Percentiles rank a stretch among this genome's conserved stretches.
These are phyloP conservation scores for Candolleomyces aberdarensis DNA, from an alignment of 768 basidiomycete genomes.

Conservation along the genomic window DNA sequence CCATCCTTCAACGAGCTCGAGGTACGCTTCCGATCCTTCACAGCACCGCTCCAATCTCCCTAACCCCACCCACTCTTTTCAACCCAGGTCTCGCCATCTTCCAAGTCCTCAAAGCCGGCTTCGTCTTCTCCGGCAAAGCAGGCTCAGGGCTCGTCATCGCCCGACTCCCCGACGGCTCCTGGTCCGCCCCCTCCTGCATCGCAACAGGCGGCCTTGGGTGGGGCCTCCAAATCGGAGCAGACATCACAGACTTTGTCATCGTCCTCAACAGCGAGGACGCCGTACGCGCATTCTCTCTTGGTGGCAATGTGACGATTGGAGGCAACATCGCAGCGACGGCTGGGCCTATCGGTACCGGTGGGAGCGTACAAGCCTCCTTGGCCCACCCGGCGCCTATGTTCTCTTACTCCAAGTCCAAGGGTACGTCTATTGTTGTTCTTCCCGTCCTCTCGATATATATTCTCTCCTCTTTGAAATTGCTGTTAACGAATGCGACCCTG, in stretches of 20 bases:
- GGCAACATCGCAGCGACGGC: constrained; percentile 84
- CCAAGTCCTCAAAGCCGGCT: constrained; percentile 90
- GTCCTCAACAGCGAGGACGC: constrained; percentile 97
- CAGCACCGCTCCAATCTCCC: constrained; percentile 1
- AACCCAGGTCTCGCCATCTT: constrained; percentile 84
- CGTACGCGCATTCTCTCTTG: constrained; percentile 90
- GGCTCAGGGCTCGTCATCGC: constrained; percentile 93
- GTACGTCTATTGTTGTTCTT: constrained; percentile 37
- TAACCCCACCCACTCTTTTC: not conserved
- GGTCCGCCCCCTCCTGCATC: constrained; percentile 97
- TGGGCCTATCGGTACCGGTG: constrained; percentile 93
- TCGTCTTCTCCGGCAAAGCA: constrained; percentile 93
- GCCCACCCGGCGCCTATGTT: constrained; percentile 98
- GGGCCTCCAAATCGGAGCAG: constrained; percentile 95
- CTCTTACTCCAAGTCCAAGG: constrained; percentile 93
- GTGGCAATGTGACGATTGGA: constrained; percentile 95
- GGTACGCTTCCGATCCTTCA: constrained; percentile 41
- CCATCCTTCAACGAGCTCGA: constrained; percentile 83
- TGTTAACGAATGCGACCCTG: no score
- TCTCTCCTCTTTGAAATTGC: not conserved
- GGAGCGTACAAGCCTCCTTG: constrained; percentile 79
- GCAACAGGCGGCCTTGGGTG: constrained; percentile 93
- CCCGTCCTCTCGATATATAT: not conserved
- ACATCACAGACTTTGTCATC: constrained; percentile 93
- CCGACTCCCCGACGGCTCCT: constrained; percentile 89